These are phyloP conservation scores for Phytophthora sp. DNA, from an alignment of 352 stramenopile species.

Conservation along the genomic window DNA sequence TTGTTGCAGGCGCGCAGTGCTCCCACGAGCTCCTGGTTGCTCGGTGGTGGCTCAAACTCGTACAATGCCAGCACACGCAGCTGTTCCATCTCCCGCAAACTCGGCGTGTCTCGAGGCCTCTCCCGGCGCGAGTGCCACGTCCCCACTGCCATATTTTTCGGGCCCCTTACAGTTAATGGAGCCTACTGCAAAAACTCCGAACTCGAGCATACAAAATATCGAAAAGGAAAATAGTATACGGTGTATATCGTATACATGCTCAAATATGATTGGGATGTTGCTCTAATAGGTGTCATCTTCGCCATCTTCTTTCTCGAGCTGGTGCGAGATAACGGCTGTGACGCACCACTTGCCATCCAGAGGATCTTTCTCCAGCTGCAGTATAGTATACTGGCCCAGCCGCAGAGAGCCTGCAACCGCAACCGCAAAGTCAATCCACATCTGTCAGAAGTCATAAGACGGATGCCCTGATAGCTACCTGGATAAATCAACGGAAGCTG, in stretches of 20 bases:
- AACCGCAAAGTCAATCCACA: slow-evolving; percentile 2
- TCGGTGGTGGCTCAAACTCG: slow-evolving; percentile 61
- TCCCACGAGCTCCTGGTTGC: slow-evolving; percentile 49
- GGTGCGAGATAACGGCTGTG: slow-evolving; percentile 49
- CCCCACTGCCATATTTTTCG: slow-evolving; percentile 25
- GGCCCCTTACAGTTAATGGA: neutral
- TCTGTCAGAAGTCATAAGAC: slow-evolving; percentile 3
- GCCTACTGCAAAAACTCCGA: slow-evolving; percentile 5
- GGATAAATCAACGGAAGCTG: slow-evolving; percentile 65
- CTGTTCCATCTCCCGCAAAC: slow-evolving; percentile 56
- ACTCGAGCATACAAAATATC: slow-evolving; percentile 9
- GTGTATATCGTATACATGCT: neutral
- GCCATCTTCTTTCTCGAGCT: slow-evolving; percentile 41
- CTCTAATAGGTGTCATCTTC: slow-evolving; percentile 18
- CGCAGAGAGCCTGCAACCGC: slow-evolving; percentile 59
- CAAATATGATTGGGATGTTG: slow-evolving; percentile 9
- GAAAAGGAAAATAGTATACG: slow-evolving; percentile 13
- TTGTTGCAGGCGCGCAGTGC: slow-evolving; percentile 55
- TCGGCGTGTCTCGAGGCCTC: slow-evolving; percentile 27
- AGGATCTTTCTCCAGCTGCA: slow-evolving; percentile 63
- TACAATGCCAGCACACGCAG: slow-evolving; percentile 65
- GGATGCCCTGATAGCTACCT: slow-evolving; percentile 36
- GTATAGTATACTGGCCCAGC: slow-evolving; percentile 74
- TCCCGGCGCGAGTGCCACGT: slow-evolving; percentile 16
- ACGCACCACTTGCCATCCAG: slow-evolving; percentile 61